Percentiles rank a stretch among this genome's conserved stretches.
These are phyloP conservation scores for Ustilago tritici DNA, from an alignment of 1,284 basidiomycete genomes.

Conservation along the genomic window DNA sequence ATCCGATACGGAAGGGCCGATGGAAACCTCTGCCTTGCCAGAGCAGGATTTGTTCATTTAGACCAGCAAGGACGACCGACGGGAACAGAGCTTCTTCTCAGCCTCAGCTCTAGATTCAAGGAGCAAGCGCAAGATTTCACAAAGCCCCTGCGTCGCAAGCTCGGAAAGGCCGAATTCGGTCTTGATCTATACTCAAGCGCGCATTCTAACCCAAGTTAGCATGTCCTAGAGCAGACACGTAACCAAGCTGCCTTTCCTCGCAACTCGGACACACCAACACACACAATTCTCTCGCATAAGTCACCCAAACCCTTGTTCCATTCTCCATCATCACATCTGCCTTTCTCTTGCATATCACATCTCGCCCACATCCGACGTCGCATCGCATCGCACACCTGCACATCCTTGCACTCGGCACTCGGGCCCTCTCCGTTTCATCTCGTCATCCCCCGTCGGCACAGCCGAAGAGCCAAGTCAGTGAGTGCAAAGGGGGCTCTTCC, in stretches of 20 bases:
- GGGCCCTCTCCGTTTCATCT: too few species aligned
- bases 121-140: not conserved
- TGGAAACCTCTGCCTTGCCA: too few species aligned
- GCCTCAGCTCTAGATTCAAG: not conserved
- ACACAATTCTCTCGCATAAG: not conserved
- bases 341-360: conserved; percentile 2
- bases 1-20: not conserved
- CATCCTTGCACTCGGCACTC: not conserved
- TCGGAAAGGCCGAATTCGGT: not conserved
- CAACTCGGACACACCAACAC: not conserved
- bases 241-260: not conserved
- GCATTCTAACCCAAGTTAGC: not conserved
- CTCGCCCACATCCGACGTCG: not conserved
- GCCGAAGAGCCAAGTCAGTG: not conserved
- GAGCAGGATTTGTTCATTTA: too few species aligned
- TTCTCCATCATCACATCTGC: conserved; percentile 2
- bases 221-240: not conserved
- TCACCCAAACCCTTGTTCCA: conserved; percentile 17
- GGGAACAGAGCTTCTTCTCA: not conserved
- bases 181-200: not conserved
- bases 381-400: not conserved
- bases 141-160: not conserved
- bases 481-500: conserved; percentile 2
- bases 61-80: too few species aligned
- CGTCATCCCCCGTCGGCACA: not conserved